A percentile compares a stretch with the other conserved stretches of the same genome.
phyloP scores from a whole-genome alignment of 345 rosid genomes.

The Balakata baccata region DNA sequence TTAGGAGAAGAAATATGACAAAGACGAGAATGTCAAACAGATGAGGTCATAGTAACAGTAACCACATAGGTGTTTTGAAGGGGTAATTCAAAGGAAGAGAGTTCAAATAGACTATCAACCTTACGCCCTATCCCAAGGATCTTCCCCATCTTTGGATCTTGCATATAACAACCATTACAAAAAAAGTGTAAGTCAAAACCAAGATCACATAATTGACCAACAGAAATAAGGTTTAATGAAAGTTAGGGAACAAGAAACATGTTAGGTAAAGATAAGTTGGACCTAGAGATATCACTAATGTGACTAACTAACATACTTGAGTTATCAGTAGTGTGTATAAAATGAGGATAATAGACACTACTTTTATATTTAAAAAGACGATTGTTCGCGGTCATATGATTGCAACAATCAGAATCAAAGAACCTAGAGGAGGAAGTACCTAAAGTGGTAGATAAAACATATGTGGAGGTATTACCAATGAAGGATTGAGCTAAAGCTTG shows the following conservation, averaged over 20 bases:
- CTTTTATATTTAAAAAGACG: not conserved
- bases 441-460: not conserved
- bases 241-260: not conserved
- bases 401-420: not conserved
- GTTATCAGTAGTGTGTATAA: conserved; percentile 2
- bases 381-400: not conserved
- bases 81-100: not conserved
- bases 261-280: not conserved
- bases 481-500: not conserved
- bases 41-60: no score
- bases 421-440: not conserved
- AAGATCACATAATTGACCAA: not conserved
- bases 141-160: not conserved
- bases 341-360: not conserved
- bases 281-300: not conserved
- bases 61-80: no score
- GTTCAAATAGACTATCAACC: not conserved
- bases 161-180: no score
- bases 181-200: no score
- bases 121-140: not conserved
- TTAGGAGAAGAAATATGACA: no score
- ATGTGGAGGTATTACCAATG: not conserved
- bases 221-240: not conserved
- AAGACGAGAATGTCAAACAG: no score
- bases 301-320: not conserved